These are phyloP conservation scores for Nigrospora sphaerica DNA, from an alignment of 2,329 filamentous ascomycete genomes.

Conservation along the genomic window DNA sequence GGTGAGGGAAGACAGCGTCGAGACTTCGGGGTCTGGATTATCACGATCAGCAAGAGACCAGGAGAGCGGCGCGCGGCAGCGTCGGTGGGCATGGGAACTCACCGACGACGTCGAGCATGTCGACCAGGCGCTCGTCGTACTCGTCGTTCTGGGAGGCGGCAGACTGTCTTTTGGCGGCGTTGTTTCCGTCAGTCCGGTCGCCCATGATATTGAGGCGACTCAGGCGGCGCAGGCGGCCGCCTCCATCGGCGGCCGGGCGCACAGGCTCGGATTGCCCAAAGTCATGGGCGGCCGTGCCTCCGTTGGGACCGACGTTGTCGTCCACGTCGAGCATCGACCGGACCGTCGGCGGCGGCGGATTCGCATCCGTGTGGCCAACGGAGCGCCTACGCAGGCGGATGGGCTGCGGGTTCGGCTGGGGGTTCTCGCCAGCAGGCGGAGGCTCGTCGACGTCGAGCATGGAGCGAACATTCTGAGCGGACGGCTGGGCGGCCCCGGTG, in stretches of 20 bases:
- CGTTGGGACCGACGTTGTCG: not conserved
- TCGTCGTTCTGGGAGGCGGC: conserved; percentile 22
- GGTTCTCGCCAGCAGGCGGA: not conserved
- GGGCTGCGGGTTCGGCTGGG: not conserved
- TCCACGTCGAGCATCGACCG: conserved; percentile 1
- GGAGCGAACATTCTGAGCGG: not conserved
- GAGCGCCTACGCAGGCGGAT: not conserved
- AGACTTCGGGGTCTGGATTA: conserved; percentile 67
- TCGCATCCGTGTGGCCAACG: not conserved
- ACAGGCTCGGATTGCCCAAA: not conserved
- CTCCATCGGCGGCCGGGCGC: too few relatives aligned
- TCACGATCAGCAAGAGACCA: not conserved
- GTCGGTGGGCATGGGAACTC: conserved; percentile 18
- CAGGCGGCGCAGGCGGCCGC: not conserved
- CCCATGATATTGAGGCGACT: not conserved
- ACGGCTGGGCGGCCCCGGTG: not conserved
- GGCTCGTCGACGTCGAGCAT: not conserved
- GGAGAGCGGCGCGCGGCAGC: too few relatives aligned
- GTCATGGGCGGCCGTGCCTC: not conserved
- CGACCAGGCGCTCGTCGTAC: conserved; percentile 57
- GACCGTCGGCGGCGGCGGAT: not conserved
- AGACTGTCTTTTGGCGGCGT: not conserved
- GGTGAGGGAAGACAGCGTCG: conserved; percentile 74
- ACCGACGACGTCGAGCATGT: conserved; percentile 64
- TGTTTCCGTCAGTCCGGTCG: not conserved